Evolutionary conservation across 352 stramenopile species (phyloP).

Genomic region (Globisporangium splendens): DNA sequence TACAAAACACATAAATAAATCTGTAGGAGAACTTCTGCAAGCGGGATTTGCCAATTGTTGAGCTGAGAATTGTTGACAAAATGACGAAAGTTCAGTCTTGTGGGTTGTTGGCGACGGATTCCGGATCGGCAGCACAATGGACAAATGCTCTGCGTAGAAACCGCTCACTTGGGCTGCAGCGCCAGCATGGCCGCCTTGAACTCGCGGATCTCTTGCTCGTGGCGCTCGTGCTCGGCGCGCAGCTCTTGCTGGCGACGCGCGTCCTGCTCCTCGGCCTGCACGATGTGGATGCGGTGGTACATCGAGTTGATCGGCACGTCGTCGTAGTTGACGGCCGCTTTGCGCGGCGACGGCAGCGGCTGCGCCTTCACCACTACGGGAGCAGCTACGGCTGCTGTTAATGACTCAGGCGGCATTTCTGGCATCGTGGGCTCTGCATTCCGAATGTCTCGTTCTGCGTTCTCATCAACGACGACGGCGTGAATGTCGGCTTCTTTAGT

Average conservation of each 20-base stretch:
- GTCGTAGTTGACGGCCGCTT: conserved; percentile 30
- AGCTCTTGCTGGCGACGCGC: conserved; percentile 35
- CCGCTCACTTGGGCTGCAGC: neutral
- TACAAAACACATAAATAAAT: too few relatives aligned
- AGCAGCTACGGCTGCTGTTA: neutral
- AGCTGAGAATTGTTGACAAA: too few relatives aligned
- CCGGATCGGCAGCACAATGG: too few relatives aligned
- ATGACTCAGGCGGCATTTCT: too few relatives aligned
- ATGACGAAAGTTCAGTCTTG: neutral
- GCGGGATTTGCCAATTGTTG: too few relatives aligned
- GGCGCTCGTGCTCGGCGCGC: conserved; percentile 43
- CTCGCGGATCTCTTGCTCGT: conserved; percentile 52
- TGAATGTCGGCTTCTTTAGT: too few relatives aligned
- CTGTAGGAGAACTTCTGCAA: too few relatives aligned
- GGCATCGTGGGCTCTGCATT: neutral
- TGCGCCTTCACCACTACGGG: too few relatives aligned
- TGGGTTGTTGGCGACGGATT: too few relatives aligned
- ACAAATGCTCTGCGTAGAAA: too few relatives aligned
- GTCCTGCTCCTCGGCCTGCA: conserved; percentile 48
- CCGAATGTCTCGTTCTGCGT: neutral
- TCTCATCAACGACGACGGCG: too few relatives aligned
- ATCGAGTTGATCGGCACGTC: conserved; percentile 75
- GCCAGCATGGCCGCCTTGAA: conserved; percentile 47
- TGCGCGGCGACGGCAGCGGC: conserved; percentile 16
- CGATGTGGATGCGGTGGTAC: conserved; percentile 68